A percentile compares a stretch with the other conserved stretches of the same genome.
Evolutionary conservation across 129 eudicot genomes (phyloP).

Genomic region (Centrapalus pauciflorus): DNA sequence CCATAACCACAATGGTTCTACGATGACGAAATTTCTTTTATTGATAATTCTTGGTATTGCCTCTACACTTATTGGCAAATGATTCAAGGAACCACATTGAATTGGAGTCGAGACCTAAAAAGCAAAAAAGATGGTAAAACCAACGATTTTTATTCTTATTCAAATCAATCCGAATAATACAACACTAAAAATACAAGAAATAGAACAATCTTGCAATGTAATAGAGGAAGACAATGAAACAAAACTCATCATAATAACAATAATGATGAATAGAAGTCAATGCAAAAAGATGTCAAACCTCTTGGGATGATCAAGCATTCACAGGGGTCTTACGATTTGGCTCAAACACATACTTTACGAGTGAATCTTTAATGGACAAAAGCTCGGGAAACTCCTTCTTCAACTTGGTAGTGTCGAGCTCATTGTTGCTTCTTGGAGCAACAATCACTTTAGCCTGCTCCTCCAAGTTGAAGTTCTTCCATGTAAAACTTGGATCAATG

Average conservation of each 20-base stretch:
- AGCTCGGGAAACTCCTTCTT: conserved; percentile 66
- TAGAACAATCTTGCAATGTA: conserved; percentile 1
- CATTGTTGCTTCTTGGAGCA: conserved; percentile 77
- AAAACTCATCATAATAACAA: conserved; percentile 12
- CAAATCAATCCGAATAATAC: conserved; percentile 15
- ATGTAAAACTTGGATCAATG: conserved; percentile 58
- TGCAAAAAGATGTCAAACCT: conserved; percentile 9
- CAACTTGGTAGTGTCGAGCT: conserved; percentile 67
- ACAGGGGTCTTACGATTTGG: conserved; percentile 63
- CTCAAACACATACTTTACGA: conserved; percentile 56
- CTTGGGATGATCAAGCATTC: conserved; percentile 13
- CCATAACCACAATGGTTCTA: no score
- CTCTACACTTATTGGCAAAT: no score
- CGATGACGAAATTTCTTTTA: no score
- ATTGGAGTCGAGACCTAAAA: no score
- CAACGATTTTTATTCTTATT: conserved; percentile 24
- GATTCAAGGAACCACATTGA: no score
- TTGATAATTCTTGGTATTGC: no score
- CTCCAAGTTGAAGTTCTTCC: conserved; percentile 68
- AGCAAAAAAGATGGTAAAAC: no score
- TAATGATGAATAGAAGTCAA: conserved; percentile 5
- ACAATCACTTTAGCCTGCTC: conserved; percentile 73
- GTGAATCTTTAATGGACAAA: conserved; percentile 65
- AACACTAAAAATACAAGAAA: conserved; percentile 14
- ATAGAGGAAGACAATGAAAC: not conserved